These are phyloP conservation scores for Novymonas esmeraldas DNA, from an alignment of 208 protist species.

Conservation along the genomic window DNA sequence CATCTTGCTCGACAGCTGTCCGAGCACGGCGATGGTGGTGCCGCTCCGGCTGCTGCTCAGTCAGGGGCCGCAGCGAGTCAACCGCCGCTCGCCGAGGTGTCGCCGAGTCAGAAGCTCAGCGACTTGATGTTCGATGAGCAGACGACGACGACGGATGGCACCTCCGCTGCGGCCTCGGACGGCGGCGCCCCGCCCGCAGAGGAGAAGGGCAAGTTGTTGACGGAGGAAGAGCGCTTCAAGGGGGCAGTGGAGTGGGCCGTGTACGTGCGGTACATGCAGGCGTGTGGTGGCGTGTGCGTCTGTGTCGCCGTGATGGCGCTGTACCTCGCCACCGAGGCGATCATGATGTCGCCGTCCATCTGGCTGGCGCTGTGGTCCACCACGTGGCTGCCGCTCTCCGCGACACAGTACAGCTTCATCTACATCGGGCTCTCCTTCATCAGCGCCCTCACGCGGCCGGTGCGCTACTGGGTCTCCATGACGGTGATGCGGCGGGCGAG, in stretches of 20 bases:
- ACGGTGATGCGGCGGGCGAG: slow-evolving; percentile 34
- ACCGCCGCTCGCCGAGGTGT: background rate
- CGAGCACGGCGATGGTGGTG: background rate
- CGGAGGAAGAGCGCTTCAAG: slow-evolving; percentile 12
- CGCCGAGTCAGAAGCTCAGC: background rate
- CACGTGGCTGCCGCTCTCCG: slow-evolving; percentile 17
- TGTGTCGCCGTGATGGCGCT: slow-evolving; percentile 38
- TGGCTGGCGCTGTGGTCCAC: slow-evolving; percentile 74
- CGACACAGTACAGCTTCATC: slow-evolving; percentile 7
- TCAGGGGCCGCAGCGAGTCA: background rate
- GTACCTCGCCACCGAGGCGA: slow-evolving; percentile 34
- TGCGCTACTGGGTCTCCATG: slow-evolving; percentile 20
- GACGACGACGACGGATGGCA: background rate
- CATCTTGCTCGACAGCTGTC: slow-evolving; percentile 5
- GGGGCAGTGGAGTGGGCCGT: slow-evolving; percentile 43
- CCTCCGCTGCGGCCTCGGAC: background rate
- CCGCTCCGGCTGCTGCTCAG: background rate
- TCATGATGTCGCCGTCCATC: slow-evolving; percentile 19
- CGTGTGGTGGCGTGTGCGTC: slow-evolving; percentile 7
- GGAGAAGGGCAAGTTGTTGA: slow-evolving; percentile 6
- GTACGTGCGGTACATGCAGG: slow-evolving; percentile 48
- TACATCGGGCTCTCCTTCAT: slow-evolving; percentile 7
- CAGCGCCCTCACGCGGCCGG: slow-evolving; percentile 1
- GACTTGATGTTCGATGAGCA: background rate
- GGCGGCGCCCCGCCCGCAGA: background rate